phyloP scores from a whole-genome alignment of 2,329 filamentous ascomycete genomes.

The Alternaria arbusti region DNA sequence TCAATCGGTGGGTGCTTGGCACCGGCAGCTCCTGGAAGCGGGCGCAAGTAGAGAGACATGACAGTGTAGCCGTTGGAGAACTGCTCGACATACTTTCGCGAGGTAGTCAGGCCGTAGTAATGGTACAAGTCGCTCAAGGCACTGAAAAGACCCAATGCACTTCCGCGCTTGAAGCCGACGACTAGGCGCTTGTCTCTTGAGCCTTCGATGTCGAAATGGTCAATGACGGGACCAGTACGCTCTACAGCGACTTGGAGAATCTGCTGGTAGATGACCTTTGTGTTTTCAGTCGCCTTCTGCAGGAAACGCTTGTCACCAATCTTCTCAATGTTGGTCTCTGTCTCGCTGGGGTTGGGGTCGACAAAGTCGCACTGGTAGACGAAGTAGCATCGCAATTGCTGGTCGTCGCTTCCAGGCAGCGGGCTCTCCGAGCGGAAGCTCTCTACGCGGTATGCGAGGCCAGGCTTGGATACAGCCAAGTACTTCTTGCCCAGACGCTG shows the following conservation, averaged over 20 bases:
- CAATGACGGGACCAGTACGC: conserved; percentile 92
- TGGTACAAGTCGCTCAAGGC: conserved; percentile 96
- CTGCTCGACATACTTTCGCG: conserved; percentile 95
- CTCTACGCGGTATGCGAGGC: conserved; percentile 87
- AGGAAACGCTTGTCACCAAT: conserved; percentile 94
- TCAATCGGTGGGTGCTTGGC: conserved; percentile 78
- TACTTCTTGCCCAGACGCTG: conserved; percentile 94
- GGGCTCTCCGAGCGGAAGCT: conserved; percentile 92
- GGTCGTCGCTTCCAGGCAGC: conserved; percentile 75
- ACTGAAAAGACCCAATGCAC: conserved; percentile 91
- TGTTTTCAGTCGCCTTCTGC: conserved; percentile 94
- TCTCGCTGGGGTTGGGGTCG: conserved; percentile 72
- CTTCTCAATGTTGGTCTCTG: conserved; percentile 87
- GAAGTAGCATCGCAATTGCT: conserved; percentile 95
- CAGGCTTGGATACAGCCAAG: conserved; percentile 75
- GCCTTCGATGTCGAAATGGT: conserved; percentile 94
- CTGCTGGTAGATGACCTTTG: conserved; percentile 92
- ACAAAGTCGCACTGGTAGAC: conserved; percentile 96
- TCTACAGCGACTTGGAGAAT: conserved; percentile 85
- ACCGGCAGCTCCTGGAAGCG: conserved; percentile 57
- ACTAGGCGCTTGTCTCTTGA: conserved; percentile 92
- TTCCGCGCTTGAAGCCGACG: conserved; percentile 91
- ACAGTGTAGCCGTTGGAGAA: conserved; percentile 98
- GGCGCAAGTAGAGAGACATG: conserved; percentile 92
- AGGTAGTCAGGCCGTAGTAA: conserved; percentile 96